These are phyloP conservation scores for Lactifluus subvellereus DNA, from an alignment of 768 basidiomycete genomes.

Conservation along the genomic window DNA sequence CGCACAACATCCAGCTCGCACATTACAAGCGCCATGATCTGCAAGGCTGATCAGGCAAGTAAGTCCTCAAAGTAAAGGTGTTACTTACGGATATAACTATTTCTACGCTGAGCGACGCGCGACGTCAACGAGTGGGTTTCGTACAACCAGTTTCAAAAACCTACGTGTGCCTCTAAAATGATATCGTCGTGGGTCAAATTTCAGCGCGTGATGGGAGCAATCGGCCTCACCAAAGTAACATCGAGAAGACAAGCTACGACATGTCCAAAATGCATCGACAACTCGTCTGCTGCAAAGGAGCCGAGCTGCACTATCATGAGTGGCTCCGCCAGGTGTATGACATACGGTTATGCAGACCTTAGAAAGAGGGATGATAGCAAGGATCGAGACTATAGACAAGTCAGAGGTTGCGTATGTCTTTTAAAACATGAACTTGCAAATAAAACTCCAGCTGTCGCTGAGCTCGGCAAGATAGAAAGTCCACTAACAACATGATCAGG, in stretches of 20 bases:
- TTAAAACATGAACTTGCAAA: conserved; percentile 46
- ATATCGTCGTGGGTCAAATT: not conserved
- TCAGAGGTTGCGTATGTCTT: not conserved
- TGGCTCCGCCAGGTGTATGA: not conserved
- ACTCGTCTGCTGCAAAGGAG: conserved; percentile 80
- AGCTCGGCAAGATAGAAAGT: conserved; percentile 55
- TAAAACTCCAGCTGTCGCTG: conserved; percentile 58
- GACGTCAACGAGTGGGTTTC: not conserved
- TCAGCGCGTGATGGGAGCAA: not conserved
- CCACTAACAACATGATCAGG: conserved; percentile 49
- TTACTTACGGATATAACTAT: conserved; percentile 38
- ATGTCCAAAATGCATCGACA: conserved; percentile 76
- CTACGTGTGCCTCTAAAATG: conserved; percentile 29
- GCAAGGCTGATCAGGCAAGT: not conserved
- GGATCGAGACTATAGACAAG: conserved; percentile 52
- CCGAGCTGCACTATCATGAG: conserved; percentile 45
- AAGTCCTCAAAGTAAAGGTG: conserved; percentile 8
- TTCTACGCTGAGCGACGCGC: conserved; percentile 32
- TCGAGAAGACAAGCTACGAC: conserved; percentile 80
- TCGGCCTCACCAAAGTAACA: conserved; percentile 59
- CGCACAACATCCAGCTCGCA: conserved; percentile 43
- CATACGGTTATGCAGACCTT: conserved; percentile 42
- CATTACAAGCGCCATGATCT: conserved; percentile 43
- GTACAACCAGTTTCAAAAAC: not conserved
- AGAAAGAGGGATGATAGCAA: conserved; percentile 81